A percentile compares a stretch with the other conserved stretches of the same genome.
Conservation (phyloP, 208 protist species). For the Leishmania mexicana region DNA sequence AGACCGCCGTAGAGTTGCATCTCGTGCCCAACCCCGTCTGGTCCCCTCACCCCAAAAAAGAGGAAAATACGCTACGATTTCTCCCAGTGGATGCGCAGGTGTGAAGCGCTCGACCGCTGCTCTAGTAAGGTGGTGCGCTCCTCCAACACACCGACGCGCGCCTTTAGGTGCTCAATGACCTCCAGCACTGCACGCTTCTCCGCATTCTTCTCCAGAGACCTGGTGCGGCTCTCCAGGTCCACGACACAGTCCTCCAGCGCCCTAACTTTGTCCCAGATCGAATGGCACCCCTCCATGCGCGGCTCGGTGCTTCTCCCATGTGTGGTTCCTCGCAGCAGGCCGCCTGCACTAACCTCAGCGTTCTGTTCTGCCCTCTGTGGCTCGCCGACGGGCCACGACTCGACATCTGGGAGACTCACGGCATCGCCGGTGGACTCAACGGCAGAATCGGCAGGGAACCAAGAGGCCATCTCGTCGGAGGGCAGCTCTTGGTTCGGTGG, state of each 20-base stretch:
- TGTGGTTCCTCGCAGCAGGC: neutral
- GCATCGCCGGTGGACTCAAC: neutral
- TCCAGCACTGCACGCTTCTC: conserved; percentile 19
- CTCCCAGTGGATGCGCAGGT: neutral
- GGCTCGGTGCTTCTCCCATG: neutral
- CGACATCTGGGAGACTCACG: neutral
- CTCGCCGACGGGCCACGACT: neutral
- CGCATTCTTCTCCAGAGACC: conserved; percentile 10
- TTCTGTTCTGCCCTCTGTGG: too few relatives aligned
- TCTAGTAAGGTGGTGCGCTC: conserved; percentile 10
- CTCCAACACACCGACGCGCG: conserved; percentile 12
- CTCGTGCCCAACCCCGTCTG: neutral
- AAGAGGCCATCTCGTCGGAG: neutral
- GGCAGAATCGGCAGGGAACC: neutral
- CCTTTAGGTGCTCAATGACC: conserved; percentile 6
- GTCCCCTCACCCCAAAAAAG: neutral
- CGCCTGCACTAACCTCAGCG: neutral
- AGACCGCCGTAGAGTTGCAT: neutral
- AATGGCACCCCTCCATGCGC: neutral
- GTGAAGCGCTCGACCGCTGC: neutral
- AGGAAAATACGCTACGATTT: neutral
- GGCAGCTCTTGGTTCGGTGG: neutral
- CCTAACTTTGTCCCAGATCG: neutral
- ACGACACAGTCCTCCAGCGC: conserved; percentile 6
- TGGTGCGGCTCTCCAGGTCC: conserved; percentile 14